Evolutionary conservation across 2,329 filamentous ascomycete species (phyloP).

Genomic region (Colletotrichum filicis): DNA sequence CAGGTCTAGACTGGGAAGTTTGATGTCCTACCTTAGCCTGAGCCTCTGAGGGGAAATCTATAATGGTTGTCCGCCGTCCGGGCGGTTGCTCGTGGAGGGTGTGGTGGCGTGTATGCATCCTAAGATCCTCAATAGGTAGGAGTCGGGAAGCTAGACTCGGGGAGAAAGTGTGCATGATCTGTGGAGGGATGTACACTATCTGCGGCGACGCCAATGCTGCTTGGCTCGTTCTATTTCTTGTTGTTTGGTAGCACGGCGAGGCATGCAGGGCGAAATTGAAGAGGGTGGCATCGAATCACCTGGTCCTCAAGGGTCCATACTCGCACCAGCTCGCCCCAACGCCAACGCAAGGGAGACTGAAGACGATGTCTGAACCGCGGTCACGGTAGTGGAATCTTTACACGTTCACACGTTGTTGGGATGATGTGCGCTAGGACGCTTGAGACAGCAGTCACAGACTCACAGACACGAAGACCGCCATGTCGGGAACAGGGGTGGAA

Average conservation of each 20-base stretch:
- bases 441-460: neutral
- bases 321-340: neutral
- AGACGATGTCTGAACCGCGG: conserved; percentile 18
- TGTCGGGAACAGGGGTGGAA: neutral
- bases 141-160: neutral
- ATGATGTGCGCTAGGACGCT: conserved; percentile 7
- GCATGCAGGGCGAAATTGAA: neutral
- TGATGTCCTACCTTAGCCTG: neutral
- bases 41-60: neutral
- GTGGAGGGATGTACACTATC: neutral
- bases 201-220: neutral
- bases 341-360: conserved; percentile 17
- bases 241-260: neutral
- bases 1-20: neutral
- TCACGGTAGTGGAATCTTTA: conserved; percentile 1
- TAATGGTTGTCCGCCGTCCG: neutral
- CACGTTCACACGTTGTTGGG: neutral
- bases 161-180: neutral
- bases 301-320: neutral
- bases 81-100: neutral
- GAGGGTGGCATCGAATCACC: neutral
- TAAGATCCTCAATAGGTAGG: neutral
- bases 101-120: conserved; percentile 13
- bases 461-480: neutral
- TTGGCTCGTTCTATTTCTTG: neutral